Base-by-base conservation (phyloP, 805 yeast genomes). In the Pichia manshurica region DNA sequence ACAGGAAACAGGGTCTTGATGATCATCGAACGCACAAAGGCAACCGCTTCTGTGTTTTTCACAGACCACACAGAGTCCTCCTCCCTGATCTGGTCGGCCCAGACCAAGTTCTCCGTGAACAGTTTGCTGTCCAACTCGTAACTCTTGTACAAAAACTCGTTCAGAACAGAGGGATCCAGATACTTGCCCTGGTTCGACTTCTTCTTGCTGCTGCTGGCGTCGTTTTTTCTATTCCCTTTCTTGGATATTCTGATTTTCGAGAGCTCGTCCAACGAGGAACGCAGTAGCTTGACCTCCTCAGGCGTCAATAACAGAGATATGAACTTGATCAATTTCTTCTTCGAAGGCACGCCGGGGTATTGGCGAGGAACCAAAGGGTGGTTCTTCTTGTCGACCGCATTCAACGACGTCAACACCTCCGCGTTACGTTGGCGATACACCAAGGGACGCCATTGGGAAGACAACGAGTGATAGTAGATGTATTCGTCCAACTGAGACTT, bases 401-500 rank as follows among this genome's bases (percentile, higher is more conserved):
- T 53, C 39, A 54, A 35, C 8, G 63, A 50, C 6, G 46, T 44
- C 32, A 60, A 40, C 3, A 17, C 29, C 21, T 56, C 57, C 2
- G 59, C 56, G 45, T 59, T 58, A 25, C 53, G 56, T 13, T 48
- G 39, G 41, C 62, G 56, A 39, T 60, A 63, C 12, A 61, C 62
- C 17, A 56, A 43, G 1, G 58, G 56, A 34, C 48, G 55, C 53
- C 57, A 51, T 34, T 52, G 54, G 19, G 56, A 53, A 2, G 58
- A 53, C 12, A 62, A 35, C 9, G 60, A 43, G 20, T 53, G 49
- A 50, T 44, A 59, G 42, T 63, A 58, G 17, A 57, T 50, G 33
- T 53, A 64, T n/a, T 60, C 63, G 44, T 64, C 67, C 20, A 64
- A 53, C 34, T 59, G 59, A 20, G 53, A 51, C 40, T 63, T 64